These are phyloP conservation scores for Yamagishiella unicocca DNA, from an alignment of 139 green algal genomes.

Conservation along the genomic window DNA sequence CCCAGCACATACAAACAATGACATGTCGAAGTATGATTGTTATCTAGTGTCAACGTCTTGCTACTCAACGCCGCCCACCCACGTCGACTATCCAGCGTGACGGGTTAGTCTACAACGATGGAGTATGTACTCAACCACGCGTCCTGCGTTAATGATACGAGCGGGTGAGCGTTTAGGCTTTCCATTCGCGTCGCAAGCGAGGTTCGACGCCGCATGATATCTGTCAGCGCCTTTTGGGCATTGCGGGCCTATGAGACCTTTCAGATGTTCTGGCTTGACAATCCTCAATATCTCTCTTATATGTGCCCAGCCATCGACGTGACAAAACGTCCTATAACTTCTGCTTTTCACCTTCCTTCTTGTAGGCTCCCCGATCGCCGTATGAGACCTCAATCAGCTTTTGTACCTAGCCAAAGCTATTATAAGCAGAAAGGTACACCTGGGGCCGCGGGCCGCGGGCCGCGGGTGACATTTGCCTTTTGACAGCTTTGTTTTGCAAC, in stretches of 20 bases:
- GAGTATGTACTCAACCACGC: not conserved
- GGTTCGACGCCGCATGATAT: not conserved
- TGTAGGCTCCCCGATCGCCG: not conserved
- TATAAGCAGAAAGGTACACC: constrained; percentile 2
- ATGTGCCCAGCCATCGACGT: no score
- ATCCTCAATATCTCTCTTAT: no score
- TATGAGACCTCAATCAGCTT: constrained; percentile 14
- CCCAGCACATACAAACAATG: no score
- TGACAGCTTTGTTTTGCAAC: no score
- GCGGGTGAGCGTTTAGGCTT: not conserved
- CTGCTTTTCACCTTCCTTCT: not conserved
- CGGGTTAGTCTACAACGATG: not conserved
- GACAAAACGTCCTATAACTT: no score
- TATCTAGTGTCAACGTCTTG: not conserved
- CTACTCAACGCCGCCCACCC: not conserved
- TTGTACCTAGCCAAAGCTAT: constrained; percentile 11
- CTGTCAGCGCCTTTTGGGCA: no score
- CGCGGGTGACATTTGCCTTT: not conserved
- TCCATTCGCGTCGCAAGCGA: not conserved
- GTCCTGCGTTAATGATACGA: not conserved
- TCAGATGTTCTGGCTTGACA: no score
- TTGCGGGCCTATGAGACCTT: no score
- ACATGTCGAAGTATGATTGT: not conserved
- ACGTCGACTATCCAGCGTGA: not conserved
- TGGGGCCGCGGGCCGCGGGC: not conserved